Evolutionary conservation across 352 stramenopile species (phyloP).

Genomic region (Peronospora belbahrii): DNA sequence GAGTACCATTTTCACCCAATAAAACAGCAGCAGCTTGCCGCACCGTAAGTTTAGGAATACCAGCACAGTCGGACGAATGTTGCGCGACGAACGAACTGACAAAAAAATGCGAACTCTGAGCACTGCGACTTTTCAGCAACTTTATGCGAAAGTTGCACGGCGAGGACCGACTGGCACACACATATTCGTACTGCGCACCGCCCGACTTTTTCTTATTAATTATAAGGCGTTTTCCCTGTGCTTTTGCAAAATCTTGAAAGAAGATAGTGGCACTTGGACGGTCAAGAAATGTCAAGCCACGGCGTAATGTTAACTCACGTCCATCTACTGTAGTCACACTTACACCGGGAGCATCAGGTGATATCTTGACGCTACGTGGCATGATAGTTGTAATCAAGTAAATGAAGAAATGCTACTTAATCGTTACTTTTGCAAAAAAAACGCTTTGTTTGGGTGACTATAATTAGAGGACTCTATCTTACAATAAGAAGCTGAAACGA

Average conservation of each 20-base stretch:
- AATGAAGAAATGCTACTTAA: neutral
- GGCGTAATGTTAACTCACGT: slow-evolving; percentile 21
- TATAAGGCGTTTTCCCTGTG: slow-evolving; percentile 29
- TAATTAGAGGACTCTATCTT: neutral
- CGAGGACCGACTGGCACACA: slow-evolving; percentile 20
- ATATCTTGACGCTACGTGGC: slow-evolving; percentile 28
- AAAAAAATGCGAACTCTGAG: slow-evolving; percentile 31
- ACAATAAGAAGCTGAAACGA: too few species aligned
- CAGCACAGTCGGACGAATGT: slow-evolving; percentile 17
- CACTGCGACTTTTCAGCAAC: slow-evolving; percentile 32
- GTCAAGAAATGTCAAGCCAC: slow-evolving; percentile 23
- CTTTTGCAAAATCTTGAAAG: slow-evolving; percentile 36
- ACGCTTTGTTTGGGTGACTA: neutral
- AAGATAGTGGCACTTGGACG: slow-evolving; percentile 24
- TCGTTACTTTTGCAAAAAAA: slow-evolving; percentile 1
- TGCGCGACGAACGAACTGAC: slow-evolving; percentile 25
- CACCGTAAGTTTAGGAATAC: slow-evolving; percentile 26
- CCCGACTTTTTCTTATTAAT: slow-evolving; percentile 36
- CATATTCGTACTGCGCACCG: slow-evolving; percentile 32
- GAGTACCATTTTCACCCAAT: slow-evolving; percentile 1
- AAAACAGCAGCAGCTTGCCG: slow-evolving; percentile 24
- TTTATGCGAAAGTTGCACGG: slow-evolving; percentile 29
- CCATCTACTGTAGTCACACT: slow-evolving; percentile 16
- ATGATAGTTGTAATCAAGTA: slow-evolving; percentile 16
- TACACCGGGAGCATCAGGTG: slow-evolving; percentile 24